These are phyloP conservation scores for Blechomonas ayalai DNA, from an alignment of 208 protist genomes.

Conservation along the genomic window DNA sequence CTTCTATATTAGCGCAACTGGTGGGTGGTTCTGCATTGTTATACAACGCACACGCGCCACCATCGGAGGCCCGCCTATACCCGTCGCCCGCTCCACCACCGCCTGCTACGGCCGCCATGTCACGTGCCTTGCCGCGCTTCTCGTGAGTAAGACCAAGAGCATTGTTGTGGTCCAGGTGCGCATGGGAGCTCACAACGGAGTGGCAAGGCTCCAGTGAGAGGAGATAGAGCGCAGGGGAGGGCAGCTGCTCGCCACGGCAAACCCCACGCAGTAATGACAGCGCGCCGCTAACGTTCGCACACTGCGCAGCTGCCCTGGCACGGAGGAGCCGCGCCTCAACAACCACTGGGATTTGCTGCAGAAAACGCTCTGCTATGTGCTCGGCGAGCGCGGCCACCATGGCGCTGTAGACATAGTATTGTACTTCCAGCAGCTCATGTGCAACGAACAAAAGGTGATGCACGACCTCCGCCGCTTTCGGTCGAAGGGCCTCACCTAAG, in stretches of 20 bases:
- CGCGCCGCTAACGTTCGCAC: slow-evolving; percentile 45
- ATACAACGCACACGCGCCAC: slow-evolving; percentile 12
- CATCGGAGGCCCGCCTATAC: slow-evolving; percentile 1
- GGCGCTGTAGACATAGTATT: slow-evolving; percentile 37
- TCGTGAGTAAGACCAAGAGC: no score
- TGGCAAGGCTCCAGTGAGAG: slow-evolving; percentile 6
- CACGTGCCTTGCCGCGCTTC: slow-evolving; percentile 1
- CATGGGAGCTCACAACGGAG: slow-evolving; percentile 3
- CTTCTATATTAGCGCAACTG: slow-evolving; percentile 20
- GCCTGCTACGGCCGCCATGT: background rate
- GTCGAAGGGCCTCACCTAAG: slow-evolving; percentile 15
- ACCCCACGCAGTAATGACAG: slow-evolving; percentile 45
- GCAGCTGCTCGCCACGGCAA: slow-evolving; percentile 45
- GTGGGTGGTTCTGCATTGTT: slow-evolving; percentile 30
- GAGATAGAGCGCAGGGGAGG: slow-evolving; percentile 13
- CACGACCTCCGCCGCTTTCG: slow-evolving; percentile 24
- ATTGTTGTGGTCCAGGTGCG: background rate
- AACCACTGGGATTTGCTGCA: slow-evolving; percentile 26
- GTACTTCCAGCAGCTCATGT: slow-evolving; percentile 32
- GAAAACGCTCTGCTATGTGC: slow-evolving; percentile 43
- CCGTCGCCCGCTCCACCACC: background rate
- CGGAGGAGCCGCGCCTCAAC: slow-evolving; percentile 59
- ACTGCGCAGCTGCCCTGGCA: slow-evolving; percentile 42
- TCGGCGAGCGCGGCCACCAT: slow-evolving; percentile 56
- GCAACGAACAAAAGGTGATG: slow-evolving; percentile 45